These are phyloP conservation scores for Ceriops zippeliana DNA, from an alignment of 345 rosid genomes.

Conservation along the genomic window DNA sequence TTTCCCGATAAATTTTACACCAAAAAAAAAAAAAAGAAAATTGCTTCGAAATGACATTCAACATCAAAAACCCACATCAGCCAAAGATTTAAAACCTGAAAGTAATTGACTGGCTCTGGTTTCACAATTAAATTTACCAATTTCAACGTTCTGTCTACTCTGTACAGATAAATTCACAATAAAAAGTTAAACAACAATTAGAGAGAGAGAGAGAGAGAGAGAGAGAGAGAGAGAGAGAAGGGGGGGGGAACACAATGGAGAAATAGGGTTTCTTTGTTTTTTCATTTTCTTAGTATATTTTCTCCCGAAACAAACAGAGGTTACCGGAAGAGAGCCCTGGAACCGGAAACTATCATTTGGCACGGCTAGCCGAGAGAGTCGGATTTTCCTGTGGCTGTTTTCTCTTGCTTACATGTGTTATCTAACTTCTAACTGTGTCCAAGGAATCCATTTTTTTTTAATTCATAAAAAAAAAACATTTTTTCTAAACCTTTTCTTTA, in stretches of 20 bases:
- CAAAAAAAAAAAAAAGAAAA: neutral
- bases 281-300: neutral
- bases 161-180: constrained; percentile 18
- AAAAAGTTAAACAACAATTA: neutral
- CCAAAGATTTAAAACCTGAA: constrained; percentile 31
- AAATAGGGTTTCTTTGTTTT: neutral
- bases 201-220: neutral
- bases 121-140: constrained; percentile 32
- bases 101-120: constrained; percentile 28
- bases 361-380: neutral
- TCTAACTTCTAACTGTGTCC: too few relatives aligned
- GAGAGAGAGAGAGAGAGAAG: neutral
- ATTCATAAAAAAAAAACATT: too few relatives aligned
- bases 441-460: too few relatives aligned
- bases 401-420: too few relatives aligned
- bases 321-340: constrained; percentile 5
- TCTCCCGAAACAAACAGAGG: constrained; percentile 10
- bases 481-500: too few relatives aligned
- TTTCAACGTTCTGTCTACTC: constrained; percentile 38
- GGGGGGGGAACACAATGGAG: neutral
- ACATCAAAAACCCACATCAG: neutral
- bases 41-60: neutral
- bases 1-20: neutral
- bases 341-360: constrained; percentile 7
- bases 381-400: too few relatives aligned